A percentile compares a stretch with the other conserved stretches of the same genome.
phyloP scores from a whole-genome alignment of 2,329 filamentous ascomycete genomes.

The Fonsecaea erecta region DNA sequence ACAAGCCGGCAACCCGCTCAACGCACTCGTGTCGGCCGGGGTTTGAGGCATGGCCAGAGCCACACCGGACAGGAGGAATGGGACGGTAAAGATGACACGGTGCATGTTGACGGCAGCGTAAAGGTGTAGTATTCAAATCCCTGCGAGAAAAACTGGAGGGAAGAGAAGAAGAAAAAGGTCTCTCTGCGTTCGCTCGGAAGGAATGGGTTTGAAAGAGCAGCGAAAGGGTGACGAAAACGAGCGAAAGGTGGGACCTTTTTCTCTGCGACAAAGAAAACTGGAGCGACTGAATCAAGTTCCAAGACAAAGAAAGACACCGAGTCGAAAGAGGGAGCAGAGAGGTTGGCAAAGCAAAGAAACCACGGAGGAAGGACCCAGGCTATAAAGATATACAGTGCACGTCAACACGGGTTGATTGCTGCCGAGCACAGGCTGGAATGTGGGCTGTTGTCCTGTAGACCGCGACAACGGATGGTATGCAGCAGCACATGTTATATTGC shows the following conservation, averaged over 20 bases:
- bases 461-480: conserved; percentile 12
- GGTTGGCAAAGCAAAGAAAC: neutral
- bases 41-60: conserved; percentile 26
- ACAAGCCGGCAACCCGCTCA: conserved; percentile 29
- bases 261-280: neutral
- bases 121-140: too few species aligned
- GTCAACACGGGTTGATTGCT: neutral
- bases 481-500: too few species aligned
- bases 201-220: neutral
- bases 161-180: neutral
- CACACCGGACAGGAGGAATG: conserved; percentile 18
- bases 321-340: neutral
- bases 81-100: conserved; percentile 11
- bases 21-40: conserved; percentile 10
- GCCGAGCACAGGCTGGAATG: conserved; percentile 11
- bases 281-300: neutral
- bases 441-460: neutral
- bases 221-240: neutral
- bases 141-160: too few species aligned
- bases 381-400: neutral
- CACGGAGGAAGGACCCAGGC: neutral
- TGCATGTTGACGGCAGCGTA: conserved; percentile 24
- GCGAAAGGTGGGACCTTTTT: neutral
- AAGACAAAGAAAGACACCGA: conserved; percentile 5
- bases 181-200: neutral